phyloP scores from a whole-genome alignment of 1,284 basidiomycete species.

The Leccinum solheimii region DNA sequence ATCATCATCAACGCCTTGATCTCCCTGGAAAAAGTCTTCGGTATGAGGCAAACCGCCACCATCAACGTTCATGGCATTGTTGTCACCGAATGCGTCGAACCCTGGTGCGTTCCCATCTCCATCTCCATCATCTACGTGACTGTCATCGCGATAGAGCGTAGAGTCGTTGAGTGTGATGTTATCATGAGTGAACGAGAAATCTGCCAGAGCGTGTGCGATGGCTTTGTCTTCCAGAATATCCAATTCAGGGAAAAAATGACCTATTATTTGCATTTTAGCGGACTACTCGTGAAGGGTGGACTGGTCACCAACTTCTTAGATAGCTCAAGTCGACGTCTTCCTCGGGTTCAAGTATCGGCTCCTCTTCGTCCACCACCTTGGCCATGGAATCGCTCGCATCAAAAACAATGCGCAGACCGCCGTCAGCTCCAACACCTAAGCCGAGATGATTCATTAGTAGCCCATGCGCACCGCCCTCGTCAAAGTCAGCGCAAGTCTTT shows the following conservation, averaged over 20 bases:
- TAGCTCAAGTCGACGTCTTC: constrained; percentile 69
- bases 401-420: constrained; percentile 88
- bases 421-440: constrained; percentile 75
- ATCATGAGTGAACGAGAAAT: constrained; percentile 76
- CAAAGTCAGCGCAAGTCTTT: constrained; percentile 98
- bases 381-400: constrained; percentile 92
- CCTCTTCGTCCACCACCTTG: constrained; percentile 75
- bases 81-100: constrained; percentile 31
- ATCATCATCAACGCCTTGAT: constrained; percentile 64
- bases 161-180: constrained; percentile 63
- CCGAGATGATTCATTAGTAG: constrained; percentile 90
- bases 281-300: constrained; percentile 3
- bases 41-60: constrained; percentile 50
- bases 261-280: constrained; percentile 33
- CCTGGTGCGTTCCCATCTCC: constrained; percentile 46
- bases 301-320: constrained; percentile 58
- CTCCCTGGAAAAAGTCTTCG: constrained; percentile 78
- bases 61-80: constrained; percentile 47
- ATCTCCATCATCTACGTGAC: constrained; percentile 44
- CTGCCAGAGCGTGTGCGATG: constrained; percentile 78
- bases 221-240: constrained; percentile 61
- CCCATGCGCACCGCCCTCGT: constrained; percentile 96
- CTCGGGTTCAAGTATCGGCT: constrained; percentile 60
- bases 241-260: constrained; percentile 71
- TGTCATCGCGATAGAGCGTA: constrained; percentile 54